Percentiles rank a stretch among this genome's conserved stretches.
Conservation (phyloP, 441 rosid genomes). For the Iberis amara region DNA sequence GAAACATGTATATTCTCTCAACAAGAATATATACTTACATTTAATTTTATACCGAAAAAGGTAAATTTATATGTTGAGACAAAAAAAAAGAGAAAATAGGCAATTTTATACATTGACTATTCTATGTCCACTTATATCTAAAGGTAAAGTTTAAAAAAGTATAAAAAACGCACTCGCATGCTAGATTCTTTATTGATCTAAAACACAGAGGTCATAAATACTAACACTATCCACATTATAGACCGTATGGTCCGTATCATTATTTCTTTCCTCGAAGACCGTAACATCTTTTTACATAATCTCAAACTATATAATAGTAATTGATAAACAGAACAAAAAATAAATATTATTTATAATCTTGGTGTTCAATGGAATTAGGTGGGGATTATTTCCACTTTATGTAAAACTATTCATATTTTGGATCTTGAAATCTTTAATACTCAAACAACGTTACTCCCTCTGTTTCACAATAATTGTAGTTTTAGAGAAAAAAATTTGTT, state of each 20-base stretch:
- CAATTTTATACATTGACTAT: slow-evolving; percentile 20
- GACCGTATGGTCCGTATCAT: slow-evolving; percentile 29
- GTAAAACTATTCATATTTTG: no score
- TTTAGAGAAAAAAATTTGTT: no score
- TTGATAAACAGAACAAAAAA: no score
- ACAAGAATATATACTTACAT: neutral
- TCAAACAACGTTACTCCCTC: no score
- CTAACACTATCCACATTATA: slow-evolving; percentile 14
- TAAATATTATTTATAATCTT: no score
- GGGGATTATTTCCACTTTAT: no score
- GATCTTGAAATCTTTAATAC: no score
- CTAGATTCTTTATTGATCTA: slow-evolving; percentile 15
- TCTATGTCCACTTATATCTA: slow-evolving; percentile 8
- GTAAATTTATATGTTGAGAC: slow-evolving; percentile 15
- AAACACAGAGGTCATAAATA: slow-evolving; percentile 11
- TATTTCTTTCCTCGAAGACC: slow-evolving; percentile 28
- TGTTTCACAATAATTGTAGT: no score
- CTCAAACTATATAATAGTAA: slow-evolving; percentile 10
- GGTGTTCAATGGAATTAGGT: no score
- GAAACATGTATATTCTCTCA: slow-evolving; percentile 14
- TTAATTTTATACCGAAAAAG: neutral
- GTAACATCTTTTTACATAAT: slow-evolving; percentile 20
- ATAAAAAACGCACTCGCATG: slow-evolving; percentile 22
- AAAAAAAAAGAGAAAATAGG: neutral
- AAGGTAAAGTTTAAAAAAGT: slow-evolving; percentile 15